phyloP scores from a whole-genome alignment of 805 yeast species.

The Candida broadrunensis region DNA sequence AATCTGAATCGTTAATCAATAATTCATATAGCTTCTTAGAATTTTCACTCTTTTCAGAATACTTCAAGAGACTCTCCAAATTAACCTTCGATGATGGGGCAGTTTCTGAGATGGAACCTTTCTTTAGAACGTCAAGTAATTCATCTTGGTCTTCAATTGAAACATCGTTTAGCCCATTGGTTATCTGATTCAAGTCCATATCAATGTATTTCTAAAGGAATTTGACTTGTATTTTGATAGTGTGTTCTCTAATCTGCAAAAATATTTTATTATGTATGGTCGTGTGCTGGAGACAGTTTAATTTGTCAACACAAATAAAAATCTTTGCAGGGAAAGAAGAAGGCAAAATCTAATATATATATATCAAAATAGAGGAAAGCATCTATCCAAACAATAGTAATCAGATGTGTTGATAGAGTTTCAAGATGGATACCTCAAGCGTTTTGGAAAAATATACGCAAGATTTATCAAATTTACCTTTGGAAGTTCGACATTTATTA shows the following conservation, averaged over 20 bases:
- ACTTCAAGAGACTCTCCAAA: conserved; percentile 3
- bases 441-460: conserved; percentile 47
- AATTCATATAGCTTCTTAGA: conserved; percentile 11
- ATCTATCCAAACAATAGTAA: too few species aligned
- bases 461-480: conserved; percentile 79
- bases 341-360: too few species aligned
- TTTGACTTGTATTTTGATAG: too few species aligned
- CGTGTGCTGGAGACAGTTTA: too few species aligned
- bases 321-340: too few species aligned
- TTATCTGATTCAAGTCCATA: not conserved
- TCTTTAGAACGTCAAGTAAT: not conserved
- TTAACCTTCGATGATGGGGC: not conserved
- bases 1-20: conserved; percentile 13
- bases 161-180: not conserved
- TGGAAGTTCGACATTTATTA: conserved; percentile 76
- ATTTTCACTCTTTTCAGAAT: conserved; percentile 9
- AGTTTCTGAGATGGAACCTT: not conserved
- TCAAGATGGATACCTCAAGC: conserved; percentile 84
- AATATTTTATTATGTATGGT: too few species aligned
- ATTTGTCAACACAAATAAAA: too few species aligned
- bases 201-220: too few species aligned
- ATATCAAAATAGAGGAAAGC: too few species aligned
- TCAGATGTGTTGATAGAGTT: too few species aligned
- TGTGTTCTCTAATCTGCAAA: too few species aligned
- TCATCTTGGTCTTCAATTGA: not conserved